Evolutionary conservation across 2,329 filamentous ascomycete genomes (phyloP), one percentile per base, ranked within the genome.

Genomic region (Aspergillus vadensis): DNA sequence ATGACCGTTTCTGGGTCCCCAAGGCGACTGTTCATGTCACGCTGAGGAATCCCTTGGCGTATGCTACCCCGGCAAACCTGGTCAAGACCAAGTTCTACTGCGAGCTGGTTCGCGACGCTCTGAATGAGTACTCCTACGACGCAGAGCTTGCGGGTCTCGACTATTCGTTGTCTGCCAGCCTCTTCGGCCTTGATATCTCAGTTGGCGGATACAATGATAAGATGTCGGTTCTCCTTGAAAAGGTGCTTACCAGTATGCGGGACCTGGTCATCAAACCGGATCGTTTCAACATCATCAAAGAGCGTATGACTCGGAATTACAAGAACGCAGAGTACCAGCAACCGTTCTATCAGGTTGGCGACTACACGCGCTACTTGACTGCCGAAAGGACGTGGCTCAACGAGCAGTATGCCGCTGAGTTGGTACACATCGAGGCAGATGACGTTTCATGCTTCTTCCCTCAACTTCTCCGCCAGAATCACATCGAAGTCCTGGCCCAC

Each of bases 1-100:
- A 99, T 70, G 95, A 99, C 69, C 92, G 89, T 0, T 99, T 98
- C 77, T 98, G 94, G 93, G 95, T 98, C 9, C 95, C 95, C 8
- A 97, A 96, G 76, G 95, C 91, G 3, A 95, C 92, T 61, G 81
- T 98, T 17, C 86, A 92, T 65, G 86, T 97, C 65, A 91, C 88
- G 67, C 83, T 96, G 66, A 86, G 88, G 68, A 96, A 89, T 61
- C 90, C 92, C 0, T 78, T 96, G 49, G 87, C 91, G n/a, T 88
- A 87, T 73, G 85, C 91, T 1, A 92, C 91, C 4, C 90, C 92
- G 1, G 88, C 90, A 59, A 93, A 90, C 63, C 83, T 86, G 32
- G 87, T 96, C 62, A 92, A 95, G 72, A 86, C 90, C 2, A 87
- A 86, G 59, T 77, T 99, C 5, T 97, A 91, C 73, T 89, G 90